phyloP scores from a whole-genome alignment of 345 rosid species.

The Draba incana region DNA sequence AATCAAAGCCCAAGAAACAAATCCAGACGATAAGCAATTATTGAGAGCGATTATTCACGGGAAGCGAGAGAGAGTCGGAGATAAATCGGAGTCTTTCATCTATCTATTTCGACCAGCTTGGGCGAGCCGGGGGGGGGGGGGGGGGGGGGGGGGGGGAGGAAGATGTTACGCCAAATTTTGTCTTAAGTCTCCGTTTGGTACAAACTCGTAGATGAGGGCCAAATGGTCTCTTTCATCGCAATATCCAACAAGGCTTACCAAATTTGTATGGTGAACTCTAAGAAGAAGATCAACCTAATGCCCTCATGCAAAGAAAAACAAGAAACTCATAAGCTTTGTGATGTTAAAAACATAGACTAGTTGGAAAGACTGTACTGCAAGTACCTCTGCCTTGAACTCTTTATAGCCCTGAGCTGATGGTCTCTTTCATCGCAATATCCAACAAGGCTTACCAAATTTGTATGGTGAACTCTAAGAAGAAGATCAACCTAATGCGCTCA shows the following conservation, averaged over 20 bases:
- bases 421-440: background rate
- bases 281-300: slow-evolving; percentile 50
- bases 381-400: slow-evolving; percentile 58
- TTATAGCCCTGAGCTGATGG: slow-evolving; percentile 47
- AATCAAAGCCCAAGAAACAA: too few species aligned
- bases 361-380: background rate
- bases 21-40: too few species aligned
- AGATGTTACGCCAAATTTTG: background rate
- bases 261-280: slow-evolving; percentile 57
- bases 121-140: background rate
- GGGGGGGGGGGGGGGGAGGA: too few species aligned
- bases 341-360: background rate
- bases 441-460: too few species aligned
- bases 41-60: too few species aligned
- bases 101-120: background rate
- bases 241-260: slow-evolving; percentile 53
- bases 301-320: background rate
- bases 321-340: background rate
- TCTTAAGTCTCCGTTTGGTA: too few species aligned
- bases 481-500: too few species aligned
- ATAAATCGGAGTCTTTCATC: background rate
- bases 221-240: slow-evolving; percentile 41
- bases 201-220: too few species aligned
- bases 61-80: background rate
- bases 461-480: too few species aligned